Evolutionary conservation across 176 grass and related monocot species (phyloP).

Genomic region (Carex littledalei): DNA sequence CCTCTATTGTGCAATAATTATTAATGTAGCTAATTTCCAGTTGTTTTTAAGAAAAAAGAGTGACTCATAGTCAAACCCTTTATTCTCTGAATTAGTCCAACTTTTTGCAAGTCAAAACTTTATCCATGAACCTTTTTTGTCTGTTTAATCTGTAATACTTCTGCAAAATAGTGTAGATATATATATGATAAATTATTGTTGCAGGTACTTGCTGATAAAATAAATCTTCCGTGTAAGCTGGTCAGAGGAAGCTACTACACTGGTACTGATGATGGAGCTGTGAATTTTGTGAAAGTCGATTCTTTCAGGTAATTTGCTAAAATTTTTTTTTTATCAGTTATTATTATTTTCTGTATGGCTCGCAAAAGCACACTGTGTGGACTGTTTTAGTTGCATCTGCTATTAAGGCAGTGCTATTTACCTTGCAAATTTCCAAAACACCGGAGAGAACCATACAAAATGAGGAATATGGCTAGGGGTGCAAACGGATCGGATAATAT

Average conservation of each 20-base stretch:
- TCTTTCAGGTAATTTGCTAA: constrained; percentile 54
- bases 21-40: constrained; percentile 4
- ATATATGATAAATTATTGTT: constrained; percentile 28
- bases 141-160: neutral
- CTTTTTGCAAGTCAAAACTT: constrained; percentile 2
- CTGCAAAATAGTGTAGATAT: neutral
- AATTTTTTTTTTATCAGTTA: neutral
- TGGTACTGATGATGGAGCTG: constrained; percentile 90
- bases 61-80: neutral
- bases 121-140: neutral
- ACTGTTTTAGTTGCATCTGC: neutral
- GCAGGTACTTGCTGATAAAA: constrained; percentile 86
- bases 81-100: neutral
- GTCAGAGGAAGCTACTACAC: constrained; percentile 91
- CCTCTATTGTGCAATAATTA: neutral
- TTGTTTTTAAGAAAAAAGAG: neutral
- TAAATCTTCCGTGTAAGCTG: constrained; percentile 94
- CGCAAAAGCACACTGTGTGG: neutral
- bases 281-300: constrained; percentile 96
- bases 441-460: neutral
- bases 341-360: neutral
- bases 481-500: too few species aligned
- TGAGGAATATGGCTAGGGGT: neutral
- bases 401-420: neutral
- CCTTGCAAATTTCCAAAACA: constrained; percentile 1